Base-by-base conservation (phyloP, 306 rosid species). In the Urtica urens region DNA sequence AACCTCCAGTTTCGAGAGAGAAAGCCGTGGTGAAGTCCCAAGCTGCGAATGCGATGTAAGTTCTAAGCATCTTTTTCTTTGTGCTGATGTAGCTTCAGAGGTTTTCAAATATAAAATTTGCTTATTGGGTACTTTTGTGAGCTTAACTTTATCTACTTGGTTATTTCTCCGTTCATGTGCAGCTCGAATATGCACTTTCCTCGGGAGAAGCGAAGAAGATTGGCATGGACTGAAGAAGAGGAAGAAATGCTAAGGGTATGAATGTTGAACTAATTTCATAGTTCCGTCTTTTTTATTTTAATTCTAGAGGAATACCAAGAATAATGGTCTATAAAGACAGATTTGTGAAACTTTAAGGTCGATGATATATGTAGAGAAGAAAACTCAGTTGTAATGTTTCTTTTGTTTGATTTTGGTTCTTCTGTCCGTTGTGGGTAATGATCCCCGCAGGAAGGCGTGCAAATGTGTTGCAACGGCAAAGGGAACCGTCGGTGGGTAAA, bases 401-500 rank as follows among this genome's bases (percentile, higher is more conserved):
- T n/a, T n/a, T n/a, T 3, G 27, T 19, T 62, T 31, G 28, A 43
- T 43, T n/a, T n/a, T n/a, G n/a, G n/a, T n/a, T n/a, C n/a, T n/a
- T n/a, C n/a, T n/a, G n/a, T n/a, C n/a, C n/a, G n/a, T n/a, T n/a
- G n/a, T n/a, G n/a, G n/a, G n/a, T n/a, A n/a, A n/a, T n/a, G n/a
- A n/a, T n/a, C n/a, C n/a, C 46, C 70, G 37, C 76, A 86, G 96
- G 78, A 79, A 60, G 94, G 94, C 58, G 81, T 76, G 45, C 46
- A 20, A 23, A 30, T 27, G 14, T 53, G 60, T 55, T 38, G 67
- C 39, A 7, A 16, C 8, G 27, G 41, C 27, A 33, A 6, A 18
- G 48, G 48, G 60, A 64, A 68, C 46, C 10, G 68, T 6, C 77
- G 70, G 1, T 72, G 78, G 82, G 61, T 37, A 65, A 58, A 52